Evolutionary conservation across 257 asterid genomes (phyloP).

Genomic region (Fraxinus excelsior): DNA sequence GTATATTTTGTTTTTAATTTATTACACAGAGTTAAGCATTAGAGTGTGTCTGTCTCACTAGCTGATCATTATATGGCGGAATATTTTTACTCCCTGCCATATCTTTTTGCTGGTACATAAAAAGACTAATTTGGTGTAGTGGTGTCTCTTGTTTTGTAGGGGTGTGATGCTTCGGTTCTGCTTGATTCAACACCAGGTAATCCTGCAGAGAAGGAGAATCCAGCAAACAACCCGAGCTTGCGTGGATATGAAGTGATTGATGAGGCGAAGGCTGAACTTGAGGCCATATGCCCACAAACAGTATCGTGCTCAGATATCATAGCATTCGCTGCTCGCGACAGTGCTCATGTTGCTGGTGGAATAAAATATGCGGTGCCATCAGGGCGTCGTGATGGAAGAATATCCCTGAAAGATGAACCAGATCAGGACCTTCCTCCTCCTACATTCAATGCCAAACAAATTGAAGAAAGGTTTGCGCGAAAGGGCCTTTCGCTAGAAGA

Average conservation of each 20-base stretch:
- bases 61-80: too few species aligned
- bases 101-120: too few species aligned
- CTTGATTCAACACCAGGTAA: slow-evolving; percentile 32
- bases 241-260: slow-evolving; percentile 55
- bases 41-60: too few species aligned
- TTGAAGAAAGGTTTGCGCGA: slow-evolving; percentile 25
- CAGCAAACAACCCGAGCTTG: slow-evolving; percentile 29
- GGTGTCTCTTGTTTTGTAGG: slow-evolving; percentile 13
- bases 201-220: slow-evolving; percentile 29
- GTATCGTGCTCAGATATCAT: slow-evolving; percentile 50
- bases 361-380: slow-evolving; percentile 41
- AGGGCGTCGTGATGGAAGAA: slow-evolving; percentile 42
- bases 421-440: slow-evolving; percentile 29
- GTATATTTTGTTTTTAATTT: too few species aligned
- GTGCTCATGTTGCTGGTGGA: slow-evolving; percentile 29
- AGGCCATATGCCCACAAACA: slow-evolving; percentile 40
- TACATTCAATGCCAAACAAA: slow-evolving; percentile 22
- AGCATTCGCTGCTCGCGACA: slow-evolving; percentile 46
- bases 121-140: not conserved
- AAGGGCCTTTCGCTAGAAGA: slow-evolving; percentile 43
- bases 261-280: slow-evolving; percentile 35
- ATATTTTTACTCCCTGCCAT: too few species aligned
- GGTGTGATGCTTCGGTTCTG: slow-evolving; percentile 52
- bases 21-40: too few species aligned
- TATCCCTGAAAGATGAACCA: slow-evolving; percentile 27